Conservation (phyloP, 2,329 filamentous ascomycete species). For the Aspergillus quadrilineatus region DNA sequence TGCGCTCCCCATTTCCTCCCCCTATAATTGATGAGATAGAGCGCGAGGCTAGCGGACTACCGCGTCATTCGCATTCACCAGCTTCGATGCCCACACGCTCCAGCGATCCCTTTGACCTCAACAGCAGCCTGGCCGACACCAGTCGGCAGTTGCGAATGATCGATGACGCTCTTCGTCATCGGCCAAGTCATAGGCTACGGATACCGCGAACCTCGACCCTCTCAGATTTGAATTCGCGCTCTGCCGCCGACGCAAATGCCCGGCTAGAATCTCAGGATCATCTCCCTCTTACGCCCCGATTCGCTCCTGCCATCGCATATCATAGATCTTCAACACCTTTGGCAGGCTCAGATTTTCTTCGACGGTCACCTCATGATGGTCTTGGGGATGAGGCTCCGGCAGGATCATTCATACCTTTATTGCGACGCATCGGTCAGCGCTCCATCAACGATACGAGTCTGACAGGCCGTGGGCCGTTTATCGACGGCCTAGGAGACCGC, state of each 20-base stretch:
- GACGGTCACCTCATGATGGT: conserved; percentile 26
- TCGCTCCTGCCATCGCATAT: conserved; percentile 44
- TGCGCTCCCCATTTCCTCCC: conserved; percentile 32
- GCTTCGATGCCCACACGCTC: conserved; percentile 25
- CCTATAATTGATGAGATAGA: conserved; percentile 33
- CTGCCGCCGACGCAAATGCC: conserved; percentile 20
- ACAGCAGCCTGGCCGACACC: conserved; percentile 20
- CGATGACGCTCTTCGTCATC: conserved; percentile 36
- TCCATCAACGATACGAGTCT: conserved; percentile 26
- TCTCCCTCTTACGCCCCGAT: conserved; percentile 42
- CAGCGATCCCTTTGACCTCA: conserved; percentile 33
- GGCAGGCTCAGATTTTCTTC: conserved; percentile 20
- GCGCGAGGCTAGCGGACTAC: conserved; percentile 26
- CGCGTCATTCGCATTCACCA: conserved; percentile 27
- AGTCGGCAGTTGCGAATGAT: conserved; percentile 33
- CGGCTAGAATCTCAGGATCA: conserved; percentile 20
- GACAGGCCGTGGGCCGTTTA: conserved; percentile 22
- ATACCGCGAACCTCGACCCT: conserved; percentile 38
- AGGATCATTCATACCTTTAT: conserved; percentile 26
- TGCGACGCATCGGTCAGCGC: conserved; percentile 38
- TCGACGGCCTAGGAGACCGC: conserved; percentile 81
- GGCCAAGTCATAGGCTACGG: conserved; percentile 35
- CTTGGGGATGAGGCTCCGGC: conserved; percentile 20
- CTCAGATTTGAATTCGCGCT: conserved; percentile 26
- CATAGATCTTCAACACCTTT: conserved; percentile 26